Evolutionary conservation across 1,284 basidiomycete species (phyloP).

Genomic region (Pseudozyma hubeiensis): DNA sequence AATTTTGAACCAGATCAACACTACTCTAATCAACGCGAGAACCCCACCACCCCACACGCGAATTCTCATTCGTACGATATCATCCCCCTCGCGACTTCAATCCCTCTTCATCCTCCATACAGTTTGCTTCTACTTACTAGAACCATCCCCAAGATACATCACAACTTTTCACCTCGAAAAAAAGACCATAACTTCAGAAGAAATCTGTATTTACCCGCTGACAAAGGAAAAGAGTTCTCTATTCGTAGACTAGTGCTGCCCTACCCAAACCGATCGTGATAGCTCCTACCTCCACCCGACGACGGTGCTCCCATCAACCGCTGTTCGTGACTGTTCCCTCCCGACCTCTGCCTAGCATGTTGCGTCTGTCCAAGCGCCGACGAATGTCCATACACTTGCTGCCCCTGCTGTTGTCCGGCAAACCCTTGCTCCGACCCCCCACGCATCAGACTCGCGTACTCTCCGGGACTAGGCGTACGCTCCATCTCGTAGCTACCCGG

Average conservation of each 20-base stretch:
- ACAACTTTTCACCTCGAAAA: too few species aligned
- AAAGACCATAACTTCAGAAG: too few species aligned
- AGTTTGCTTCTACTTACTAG: too few species aligned
- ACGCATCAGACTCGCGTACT: conserved; percentile 52
- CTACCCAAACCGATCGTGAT: conserved; percentile 43
- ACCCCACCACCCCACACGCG: too few species aligned
- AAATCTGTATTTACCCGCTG: too few species aligned
- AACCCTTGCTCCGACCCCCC: conserved; percentile 11
- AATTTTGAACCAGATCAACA: too few species aligned
- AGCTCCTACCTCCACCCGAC: conserved; percentile 11
- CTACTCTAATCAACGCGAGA: too few species aligned
- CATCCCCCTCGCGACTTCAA: too few species aligned
- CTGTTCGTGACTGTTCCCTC: conserved; percentile 13
- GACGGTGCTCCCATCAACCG: background rate
- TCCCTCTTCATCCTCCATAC: too few species aligned
- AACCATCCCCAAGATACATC: too few species aligned
- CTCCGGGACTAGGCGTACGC: conserved; percentile 46
- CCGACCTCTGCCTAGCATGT: conserved; percentile 43
- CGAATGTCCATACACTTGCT: conserved; percentile 41
- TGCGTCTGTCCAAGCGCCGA: conserved; percentile 12
- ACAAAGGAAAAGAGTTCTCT: background rate
- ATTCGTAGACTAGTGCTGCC: background rate
- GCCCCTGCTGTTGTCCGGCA: too few species aligned
- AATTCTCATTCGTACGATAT: too few species aligned
- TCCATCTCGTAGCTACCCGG: conserved; percentile 50